Conservation (phyloP, 129 eudicot genomes). For the Erigeron canadensis region DNA sequence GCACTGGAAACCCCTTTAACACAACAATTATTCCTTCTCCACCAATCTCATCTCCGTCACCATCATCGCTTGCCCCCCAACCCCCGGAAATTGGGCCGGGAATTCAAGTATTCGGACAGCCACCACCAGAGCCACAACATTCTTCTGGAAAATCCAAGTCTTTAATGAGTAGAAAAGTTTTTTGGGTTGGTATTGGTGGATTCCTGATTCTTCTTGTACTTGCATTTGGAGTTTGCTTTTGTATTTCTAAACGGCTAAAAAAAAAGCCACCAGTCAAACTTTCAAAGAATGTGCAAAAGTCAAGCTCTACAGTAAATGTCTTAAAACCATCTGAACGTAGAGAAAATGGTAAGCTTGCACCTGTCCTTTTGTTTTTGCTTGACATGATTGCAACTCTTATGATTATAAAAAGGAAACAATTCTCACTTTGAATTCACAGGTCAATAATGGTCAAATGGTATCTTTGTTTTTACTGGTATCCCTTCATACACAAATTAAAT, state of each 20-base stretch:
- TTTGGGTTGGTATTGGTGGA: constrained; percentile 55
- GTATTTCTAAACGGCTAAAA: constrained; percentile 52
- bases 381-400: not conserved
- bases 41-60: constrained; percentile 51
- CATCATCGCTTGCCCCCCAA: constrained; percentile 46
- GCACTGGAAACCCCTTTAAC: constrained; percentile 86
- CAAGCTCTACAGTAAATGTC: constrained; percentile 24
- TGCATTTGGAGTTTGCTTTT: constrained; percentile 53
- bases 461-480: no score
- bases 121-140: constrained; percentile 32
- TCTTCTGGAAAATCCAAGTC: constrained; percentile 32
- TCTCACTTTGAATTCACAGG: not conserved
- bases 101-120: constrained; percentile 41
- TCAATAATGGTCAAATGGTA: not conserved
- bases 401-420: not conserved
- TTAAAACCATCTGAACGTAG: constrained; percentile 37
- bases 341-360: constrained; percentile 41
- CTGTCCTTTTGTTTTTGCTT: not conserved
- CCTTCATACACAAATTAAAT: no score
- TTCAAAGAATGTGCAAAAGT: constrained; percentile 31
- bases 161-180: constrained; percentile 27
- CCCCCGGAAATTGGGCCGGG: constrained; percentile 50
- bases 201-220: constrained; percentile 43
- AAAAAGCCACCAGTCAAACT: constrained; percentile 33
- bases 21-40: constrained; percentile 73